Percentiles rank a stretch among this genome's conserved stretches.
These are phyloP conservation scores for Neospora caninum DNA, from an alignment of 169 alveolate species.

Conservation along the genomic window DNA sequence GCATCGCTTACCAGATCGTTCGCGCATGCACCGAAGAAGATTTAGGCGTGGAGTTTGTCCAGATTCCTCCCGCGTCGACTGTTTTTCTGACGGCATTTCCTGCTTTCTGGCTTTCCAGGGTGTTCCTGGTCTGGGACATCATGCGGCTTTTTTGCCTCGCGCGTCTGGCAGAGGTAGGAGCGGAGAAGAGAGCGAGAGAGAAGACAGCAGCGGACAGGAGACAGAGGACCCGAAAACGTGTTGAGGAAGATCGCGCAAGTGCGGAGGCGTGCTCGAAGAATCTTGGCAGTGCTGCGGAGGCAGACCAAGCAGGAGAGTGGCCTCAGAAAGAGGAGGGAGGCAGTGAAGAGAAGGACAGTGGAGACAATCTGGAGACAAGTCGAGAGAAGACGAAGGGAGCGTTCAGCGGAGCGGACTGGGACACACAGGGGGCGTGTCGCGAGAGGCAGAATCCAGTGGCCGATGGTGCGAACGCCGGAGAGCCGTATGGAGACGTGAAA, in stretches of 20 bases:
- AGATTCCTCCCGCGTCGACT: slow-evolving; percentile 35
- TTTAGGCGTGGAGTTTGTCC: slow-evolving; percentile 34
- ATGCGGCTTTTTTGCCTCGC: slow-evolving; percentile 19
- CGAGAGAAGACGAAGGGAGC: too few species aligned
- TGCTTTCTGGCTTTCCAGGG: slow-evolving; percentile 44
- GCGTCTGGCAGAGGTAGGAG: neutral
- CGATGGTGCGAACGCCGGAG: too few species aligned
- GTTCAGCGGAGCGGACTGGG: too few species aligned
- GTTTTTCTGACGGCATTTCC: slow-evolving; percentile 57
- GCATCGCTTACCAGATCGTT: neutral
- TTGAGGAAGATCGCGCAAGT: neutral
- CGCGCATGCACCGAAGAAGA: slow-evolving; percentile 44
- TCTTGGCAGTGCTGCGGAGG: neutral
- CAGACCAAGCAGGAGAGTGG: neutral
- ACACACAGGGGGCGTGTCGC: too few species aligned
- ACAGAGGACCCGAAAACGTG: neutral
- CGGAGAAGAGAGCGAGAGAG: neutral
- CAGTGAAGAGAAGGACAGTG: too few species aligned
- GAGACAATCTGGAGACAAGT: too few species aligned
- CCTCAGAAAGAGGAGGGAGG: too few species aligned
- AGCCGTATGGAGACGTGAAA: too few species aligned
- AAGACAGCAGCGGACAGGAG: neutral
- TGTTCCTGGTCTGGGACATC: slow-evolving; percentile 9
- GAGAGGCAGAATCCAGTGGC: too few species aligned
- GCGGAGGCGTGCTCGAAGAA: neutral